Base-by-base conservation (phyloP, 2,329 filamentous ascomycete species). In the Graphium sp. region DNA sequence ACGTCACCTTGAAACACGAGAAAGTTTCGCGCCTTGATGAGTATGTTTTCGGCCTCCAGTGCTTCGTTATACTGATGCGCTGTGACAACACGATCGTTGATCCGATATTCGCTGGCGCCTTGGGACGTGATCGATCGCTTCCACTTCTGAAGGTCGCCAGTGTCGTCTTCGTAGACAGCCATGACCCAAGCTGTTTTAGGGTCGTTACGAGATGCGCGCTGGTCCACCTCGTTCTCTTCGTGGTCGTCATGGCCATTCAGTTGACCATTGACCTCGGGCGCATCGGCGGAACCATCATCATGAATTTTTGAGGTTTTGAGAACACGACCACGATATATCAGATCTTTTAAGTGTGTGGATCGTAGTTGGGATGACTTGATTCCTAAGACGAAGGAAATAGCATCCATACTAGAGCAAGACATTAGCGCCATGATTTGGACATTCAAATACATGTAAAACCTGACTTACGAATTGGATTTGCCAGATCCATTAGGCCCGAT, bases 401-500 rank as follows among this genome's bases (percentile, higher is more conserved):
- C 89, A 51, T 98, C 89, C 89, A 98, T 98, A 34, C 82, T 91
- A 44, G 14, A 39, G 13, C 26, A 32, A 16, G 18, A 24, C 11
- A 22, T 37, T 25, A 38, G 31, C 18, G 16, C 26, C 22, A 32
- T 13, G 17, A 16, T 27, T 27, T 19, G 28, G 17, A 11, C 13
- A 25, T 19, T 13, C 19, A 15, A 24, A 38, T 22, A 24, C 14
- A 26, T 22, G 10, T 22, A 22, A 9, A 4, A 29, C 12, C 12
- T 22, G 23, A 61, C 74, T 49, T 56, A 87, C 81, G 85, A 93
- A 52, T 98, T 98, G 13, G 89, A 98, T 55, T 98, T 98, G 39
- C 89, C 89, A 20, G 89, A 95, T 61, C 89, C 89, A 85, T 98
- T 98, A 49, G 89, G 89, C 5, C 91, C 89, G 47, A 98, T 95